Conservation (phyloP, 352 stramenopile genomes). For the Plasmopara viticola region DNA sequence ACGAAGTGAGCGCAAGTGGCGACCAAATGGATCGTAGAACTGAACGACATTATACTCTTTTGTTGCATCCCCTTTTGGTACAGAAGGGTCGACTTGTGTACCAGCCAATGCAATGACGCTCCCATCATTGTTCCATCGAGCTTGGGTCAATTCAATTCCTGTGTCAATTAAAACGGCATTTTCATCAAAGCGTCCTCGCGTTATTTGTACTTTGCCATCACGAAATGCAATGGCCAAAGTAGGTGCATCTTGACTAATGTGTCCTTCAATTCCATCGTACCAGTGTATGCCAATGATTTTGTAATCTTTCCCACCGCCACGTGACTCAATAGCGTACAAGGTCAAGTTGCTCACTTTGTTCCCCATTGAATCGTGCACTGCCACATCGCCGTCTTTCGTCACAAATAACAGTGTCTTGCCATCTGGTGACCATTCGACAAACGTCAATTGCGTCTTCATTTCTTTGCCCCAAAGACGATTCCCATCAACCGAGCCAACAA, state of each 20-base stretch:
- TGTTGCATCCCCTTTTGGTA: constrained; percentile 22
- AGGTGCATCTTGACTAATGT: constrained; percentile 83
- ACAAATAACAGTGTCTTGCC: constrained; percentile 86
- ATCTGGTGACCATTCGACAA: constrained; percentile 93
- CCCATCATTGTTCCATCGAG: constrained; percentile 89
- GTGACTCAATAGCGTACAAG: constrained; percentile 67
- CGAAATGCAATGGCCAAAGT: constrained; percentile 89
- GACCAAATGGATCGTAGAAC: constrained; percentile 89
- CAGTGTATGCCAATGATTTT: constrained; percentile 80
- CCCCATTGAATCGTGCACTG: constrained; percentile 82
- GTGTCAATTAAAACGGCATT: constrained; percentile 88
- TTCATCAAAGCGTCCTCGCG: constrained; percentile 79
- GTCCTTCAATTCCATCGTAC: constrained; percentile 84
- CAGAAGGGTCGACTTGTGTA: constrained; percentile 37
- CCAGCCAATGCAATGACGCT: constrained; percentile 85
- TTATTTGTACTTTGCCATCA: constrained; percentile 89
- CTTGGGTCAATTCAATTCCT: constrained; percentile 77
- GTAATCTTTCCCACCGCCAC: constrained; percentile 37
- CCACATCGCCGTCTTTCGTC: constrained; percentile 76
- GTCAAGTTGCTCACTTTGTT: constrained; percentile 80
- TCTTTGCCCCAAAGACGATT: constrained; percentile 93
- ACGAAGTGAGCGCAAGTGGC: constrained; percentile 78
- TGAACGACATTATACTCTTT: constrained; percentile 85
- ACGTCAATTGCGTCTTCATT: constrained; percentile 86
- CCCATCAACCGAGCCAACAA: constrained; percentile 91